Conservation (phyloP, 768 basidiomycete genomes). For the Suillus clintonianus region DNA sequence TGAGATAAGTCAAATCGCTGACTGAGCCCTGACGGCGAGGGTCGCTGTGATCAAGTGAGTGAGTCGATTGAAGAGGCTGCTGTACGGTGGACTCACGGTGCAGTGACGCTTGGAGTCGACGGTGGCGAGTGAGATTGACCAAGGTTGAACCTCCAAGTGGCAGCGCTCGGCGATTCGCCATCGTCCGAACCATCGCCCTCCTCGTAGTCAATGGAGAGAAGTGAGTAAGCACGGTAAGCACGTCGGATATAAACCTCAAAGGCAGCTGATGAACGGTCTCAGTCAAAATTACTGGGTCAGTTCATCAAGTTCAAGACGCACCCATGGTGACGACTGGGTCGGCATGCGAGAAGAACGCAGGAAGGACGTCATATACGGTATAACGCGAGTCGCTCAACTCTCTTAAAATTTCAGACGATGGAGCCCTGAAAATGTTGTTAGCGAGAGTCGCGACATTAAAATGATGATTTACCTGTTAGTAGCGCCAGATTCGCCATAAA, state of each 20-base stretch:
- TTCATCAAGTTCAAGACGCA: conserved; percentile 35
- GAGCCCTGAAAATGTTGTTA: conserved; percentile 52
- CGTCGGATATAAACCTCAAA: conserved; percentile 96
- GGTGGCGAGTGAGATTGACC: conserved; percentile 87
- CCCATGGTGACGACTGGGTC: conserved; percentile 86
- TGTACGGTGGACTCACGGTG: conserved; percentile 24
- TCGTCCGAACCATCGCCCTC: conserved; percentile 86
- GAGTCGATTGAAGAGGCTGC: not conserved
- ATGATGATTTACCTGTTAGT: conserved; percentile 50
- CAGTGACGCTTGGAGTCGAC: conserved; percentile 68
- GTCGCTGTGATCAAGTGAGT: conserved; percentile 40
- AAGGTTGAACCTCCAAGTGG: conserved; percentile 96
- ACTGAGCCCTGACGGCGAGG: conserved; percentile 86
- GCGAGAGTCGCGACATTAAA: not conserved
- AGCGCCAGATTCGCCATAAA: conserved; percentile 82
- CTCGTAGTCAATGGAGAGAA: conserved; percentile 92
- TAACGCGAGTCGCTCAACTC: conserved; percentile 96
- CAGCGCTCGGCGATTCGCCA: conserved; percentile 74
- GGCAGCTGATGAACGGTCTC: conserved; percentile 56
- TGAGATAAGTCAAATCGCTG: conserved; percentile 93
- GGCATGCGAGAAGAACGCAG: conserved; percentile 88
- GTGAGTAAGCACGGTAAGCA: conserved; percentile 90
- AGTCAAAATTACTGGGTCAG: not conserved
- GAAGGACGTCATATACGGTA: conserved; percentile 96
- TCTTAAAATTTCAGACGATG: conserved; percentile 82